Conservation (phyloP, 345 rosid species). For the Acer saccharum region DNA sequence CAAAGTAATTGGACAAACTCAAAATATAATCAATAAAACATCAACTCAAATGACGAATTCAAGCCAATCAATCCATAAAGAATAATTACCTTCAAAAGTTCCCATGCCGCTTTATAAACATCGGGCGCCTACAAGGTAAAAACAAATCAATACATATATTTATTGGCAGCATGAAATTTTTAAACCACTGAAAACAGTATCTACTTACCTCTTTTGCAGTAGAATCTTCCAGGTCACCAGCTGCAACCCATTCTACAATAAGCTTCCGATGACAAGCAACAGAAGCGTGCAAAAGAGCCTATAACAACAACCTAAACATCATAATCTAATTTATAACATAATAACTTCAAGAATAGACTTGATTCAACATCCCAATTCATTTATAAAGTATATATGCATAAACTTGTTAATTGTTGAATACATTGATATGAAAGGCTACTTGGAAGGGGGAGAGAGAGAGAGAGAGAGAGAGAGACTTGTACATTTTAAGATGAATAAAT, state of each 20-base stretch:
- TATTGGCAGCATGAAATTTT: not conserved
- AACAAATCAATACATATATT: conserved; percentile 20
- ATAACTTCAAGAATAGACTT: not conserved
- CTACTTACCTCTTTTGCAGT: conserved; percentile 51
- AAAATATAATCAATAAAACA: not conserved
- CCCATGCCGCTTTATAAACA: conserved; percentile 66
- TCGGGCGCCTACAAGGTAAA: conserved; percentile 53
- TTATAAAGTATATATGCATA: not conserved
- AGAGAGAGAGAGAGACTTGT: not conserved
- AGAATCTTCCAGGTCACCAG: conserved; percentile 74
- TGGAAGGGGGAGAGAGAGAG: not conserved
- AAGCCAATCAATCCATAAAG: conserved; percentile 1
- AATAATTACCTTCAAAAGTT: conserved; percentile 56
- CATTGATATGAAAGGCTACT: not conserved
- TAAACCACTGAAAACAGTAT: conserved; percentile 8
- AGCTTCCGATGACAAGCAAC: conserved; percentile 73
- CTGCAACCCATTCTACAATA: conserved; percentile 74
- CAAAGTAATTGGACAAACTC: not conserved
- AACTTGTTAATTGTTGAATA: not conserved
- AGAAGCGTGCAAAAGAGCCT: conserved; percentile 92
- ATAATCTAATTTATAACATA: conserved; percentile 1
- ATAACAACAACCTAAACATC: conserved; percentile 23
- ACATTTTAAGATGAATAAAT: not conserved
- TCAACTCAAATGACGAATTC: not conserved
- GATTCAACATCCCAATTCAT: not conserved